Evolutionary conservation across 208 protist species (phyloP), one percentile per base, ranked within the genome.

Genomic region (Crithidia bombi): DNA sequence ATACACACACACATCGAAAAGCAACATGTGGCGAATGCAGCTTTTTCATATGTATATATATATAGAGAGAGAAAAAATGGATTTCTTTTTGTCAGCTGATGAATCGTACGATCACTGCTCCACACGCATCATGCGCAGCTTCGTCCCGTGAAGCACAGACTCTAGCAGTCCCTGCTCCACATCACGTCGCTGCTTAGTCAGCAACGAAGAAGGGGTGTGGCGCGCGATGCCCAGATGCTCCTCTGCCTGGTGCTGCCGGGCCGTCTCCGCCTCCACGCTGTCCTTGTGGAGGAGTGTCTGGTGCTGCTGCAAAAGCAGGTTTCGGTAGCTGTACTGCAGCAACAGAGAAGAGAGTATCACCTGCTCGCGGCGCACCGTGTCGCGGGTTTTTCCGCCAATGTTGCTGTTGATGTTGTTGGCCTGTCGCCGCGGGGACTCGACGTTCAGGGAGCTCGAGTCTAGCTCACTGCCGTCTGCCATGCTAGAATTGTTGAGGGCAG

Each of bases 281-380:
- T 69, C 63, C 51, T 71, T 75, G 47, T 70, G 47, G 10, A 84
- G 65, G 12, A 94, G 73, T 14, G 82, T 71, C 21, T 79, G 38
- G 49, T 81, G 87, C 63, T 94, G 88, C 71, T 91, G 86, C 43
- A 90, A 66, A 57, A 89, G 57, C 23, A 91, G 62, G 44, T 89
- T 90, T 52, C 81, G 79, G 54, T 89, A 89, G 41, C 81, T 78
- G 52, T 84, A 76, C 51, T 83, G 72, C 23, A 94, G 63, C 49
- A 91, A 21, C 33, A 81, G 72, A 1, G 85, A 84, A 3, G 75
- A 75, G 15, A 93, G 62, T 25, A 90, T 54, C 21, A 75, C 72
- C 26, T 84, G 74, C 33, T 84, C 66, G 15, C 64, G 67, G 59
- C 61, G 59, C n/a, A 57, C 65, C 12, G 69, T 54, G 30, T 76